Conservation (phyloP, 805 yeast genomes). For the Allodekkera sacchari region DNA sequence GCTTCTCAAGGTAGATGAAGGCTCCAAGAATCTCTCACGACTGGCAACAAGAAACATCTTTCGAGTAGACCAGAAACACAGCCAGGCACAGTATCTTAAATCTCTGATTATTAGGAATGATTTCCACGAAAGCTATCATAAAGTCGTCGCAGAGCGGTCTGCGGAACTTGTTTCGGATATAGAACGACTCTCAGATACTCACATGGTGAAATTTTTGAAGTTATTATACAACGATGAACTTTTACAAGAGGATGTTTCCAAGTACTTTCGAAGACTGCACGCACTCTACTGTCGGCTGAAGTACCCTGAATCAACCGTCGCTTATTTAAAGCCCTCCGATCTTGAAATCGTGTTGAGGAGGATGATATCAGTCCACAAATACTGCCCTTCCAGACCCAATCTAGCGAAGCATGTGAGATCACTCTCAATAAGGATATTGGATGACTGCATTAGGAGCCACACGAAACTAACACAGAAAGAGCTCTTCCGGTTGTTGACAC, state of each 20-base stretch:
- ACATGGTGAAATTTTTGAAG: constrained; percentile 1
- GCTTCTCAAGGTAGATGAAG: too few relatives aligned
- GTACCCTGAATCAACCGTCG: background rate
- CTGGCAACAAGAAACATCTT: too few relatives aligned
- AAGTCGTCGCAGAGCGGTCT: too few relatives aligned
- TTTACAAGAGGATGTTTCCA: background rate
- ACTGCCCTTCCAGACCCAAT: too few relatives aligned
- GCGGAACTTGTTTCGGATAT: too few relatives aligned
- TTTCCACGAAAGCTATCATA: too few relatives aligned
- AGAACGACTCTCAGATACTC: too few relatives aligned
- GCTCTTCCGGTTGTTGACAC: constrained; percentile 1
- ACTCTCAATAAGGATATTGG: background rate
- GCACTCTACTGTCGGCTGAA: background rate
- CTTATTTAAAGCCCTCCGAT: background rate
- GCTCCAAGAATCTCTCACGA: too few relatives aligned
- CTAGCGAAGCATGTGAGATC: too few relatives aligned
- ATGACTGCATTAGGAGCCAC: constrained; percentile 1
- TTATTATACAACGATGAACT: background rate
- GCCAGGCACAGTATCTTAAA: too few relatives aligned
- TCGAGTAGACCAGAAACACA: too few relatives aligned
- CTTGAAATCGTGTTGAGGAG: constrained; percentile 1
- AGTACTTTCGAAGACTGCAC: background rate
- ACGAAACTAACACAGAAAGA: constrained; percentile 2
- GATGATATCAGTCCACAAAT: background rate
- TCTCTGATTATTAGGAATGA: too few relatives aligned